A percentile compares a stretch with the other conserved stretches of the same genome.
Conservation (phyloP, 805 yeast species). For the Blastobotrys attinorum region DNA sequence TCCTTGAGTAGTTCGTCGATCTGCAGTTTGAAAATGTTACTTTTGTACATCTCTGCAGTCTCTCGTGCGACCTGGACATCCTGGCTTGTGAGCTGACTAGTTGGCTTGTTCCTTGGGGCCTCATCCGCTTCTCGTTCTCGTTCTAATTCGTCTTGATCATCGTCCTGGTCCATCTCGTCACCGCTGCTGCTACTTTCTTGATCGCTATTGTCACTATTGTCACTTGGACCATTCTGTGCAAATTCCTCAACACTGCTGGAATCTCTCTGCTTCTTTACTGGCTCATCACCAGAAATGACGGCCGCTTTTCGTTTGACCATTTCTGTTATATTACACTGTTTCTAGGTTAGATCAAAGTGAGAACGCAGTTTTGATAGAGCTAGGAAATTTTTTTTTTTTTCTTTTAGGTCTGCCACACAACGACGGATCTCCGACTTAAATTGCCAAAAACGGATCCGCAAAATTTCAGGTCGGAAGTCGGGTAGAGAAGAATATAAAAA, state of each 20-base stretch:
- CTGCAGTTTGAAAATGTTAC: conserved; percentile 90
- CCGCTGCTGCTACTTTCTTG: conserved; percentile 10
- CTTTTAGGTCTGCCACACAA: background rate
- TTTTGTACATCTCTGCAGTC: conserved; percentile 88
- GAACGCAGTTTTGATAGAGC: background rate
- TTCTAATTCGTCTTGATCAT: conserved; percentile 10
- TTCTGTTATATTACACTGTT: background rate
- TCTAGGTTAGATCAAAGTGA: no score
- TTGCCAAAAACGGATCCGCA: no score
- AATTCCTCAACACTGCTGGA: conserved; percentile 3
- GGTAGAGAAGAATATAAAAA: no score
- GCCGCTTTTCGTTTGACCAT: conserved; percentile 5
- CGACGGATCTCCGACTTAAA: background rate
- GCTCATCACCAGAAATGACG: conserved; percentile 2
- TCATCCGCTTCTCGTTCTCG: conserved; percentile 2
- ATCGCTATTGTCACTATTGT: conserved; percentile 5
- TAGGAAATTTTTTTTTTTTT: conserved; percentile 3
- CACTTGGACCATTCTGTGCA: conserved; percentile 3
- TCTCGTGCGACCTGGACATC: conserved; percentile 89
- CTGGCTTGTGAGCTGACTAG: conserved; percentile 55
- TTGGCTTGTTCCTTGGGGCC: conserved; percentile 1
- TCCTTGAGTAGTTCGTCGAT: conserved; percentile 86
- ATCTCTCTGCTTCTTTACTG: background rate
- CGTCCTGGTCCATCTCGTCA: conserved; percentile 10
- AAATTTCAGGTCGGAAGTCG: no score